A percentile compares a stretch with the other conserved stretches of the same genome.
These are phyloP conservation scores for Cylindrodendrum hubeiense DNA, from an alignment of 2,329 filamentous ascomycete genomes.

Conservation along the genomic window DNA sequence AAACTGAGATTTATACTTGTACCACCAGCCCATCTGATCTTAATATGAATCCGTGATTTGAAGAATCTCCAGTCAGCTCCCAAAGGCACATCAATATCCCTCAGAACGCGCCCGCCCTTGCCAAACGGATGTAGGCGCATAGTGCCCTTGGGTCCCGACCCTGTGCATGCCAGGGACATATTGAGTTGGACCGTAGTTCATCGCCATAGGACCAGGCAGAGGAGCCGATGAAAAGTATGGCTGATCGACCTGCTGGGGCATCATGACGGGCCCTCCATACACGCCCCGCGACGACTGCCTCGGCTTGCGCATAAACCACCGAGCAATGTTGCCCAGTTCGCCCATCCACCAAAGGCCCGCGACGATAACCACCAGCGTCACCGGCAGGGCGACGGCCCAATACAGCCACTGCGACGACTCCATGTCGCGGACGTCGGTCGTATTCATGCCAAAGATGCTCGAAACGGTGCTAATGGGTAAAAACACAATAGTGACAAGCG, in stretches of 20 bases:
- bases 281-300: conserved; percentile 16
- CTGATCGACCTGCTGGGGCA: conserved; percentile 24
- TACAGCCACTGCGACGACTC: conserved; percentile 61
- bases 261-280: conserved; percentile 24
- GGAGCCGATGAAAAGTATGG: conserved; percentile 19
- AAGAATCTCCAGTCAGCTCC: not conserved
- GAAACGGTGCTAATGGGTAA: conserved; percentile 60
- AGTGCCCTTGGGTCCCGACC: not conserved
- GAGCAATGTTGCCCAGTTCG: conserved; percentile 52
- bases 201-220: not conserved
- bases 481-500: conserved; percentile 63
- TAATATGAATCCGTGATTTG: not conserved
- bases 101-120: not conserved
- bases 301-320: conserved; percentile 44
- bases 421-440: conserved; percentile 63
- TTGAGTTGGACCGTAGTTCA: conserved; percentile 20
- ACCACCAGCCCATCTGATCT: not conserved
- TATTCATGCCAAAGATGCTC: conserved; percentile 67
- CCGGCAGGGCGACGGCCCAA: conserved; percentile 62
- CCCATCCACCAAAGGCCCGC: conserved; percentile 58
- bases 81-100: not conserved
- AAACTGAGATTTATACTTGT: conserved; percentile 18
- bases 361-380: conserved; percentile 57
- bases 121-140: not conserved
- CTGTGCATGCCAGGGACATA: conserved; percentile 10